Conservation (phyloP, 805 yeast species). For the Metschnikowia orientalis region DNA sequence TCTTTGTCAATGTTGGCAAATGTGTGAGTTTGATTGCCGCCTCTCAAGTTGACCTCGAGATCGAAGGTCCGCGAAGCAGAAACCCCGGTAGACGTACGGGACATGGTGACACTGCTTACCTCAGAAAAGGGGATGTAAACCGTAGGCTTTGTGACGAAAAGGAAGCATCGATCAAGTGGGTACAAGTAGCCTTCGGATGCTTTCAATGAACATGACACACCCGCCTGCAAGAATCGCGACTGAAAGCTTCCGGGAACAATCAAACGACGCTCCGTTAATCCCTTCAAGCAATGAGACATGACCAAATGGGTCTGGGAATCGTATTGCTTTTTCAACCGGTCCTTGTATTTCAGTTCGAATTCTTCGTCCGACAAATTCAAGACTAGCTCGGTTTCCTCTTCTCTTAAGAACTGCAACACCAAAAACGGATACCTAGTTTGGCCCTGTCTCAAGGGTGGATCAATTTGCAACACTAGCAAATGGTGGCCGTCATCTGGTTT, state of each 20-base stretch:
- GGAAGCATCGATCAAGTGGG: constrained; percentile 85
- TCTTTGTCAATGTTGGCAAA: constrained; percentile 88
- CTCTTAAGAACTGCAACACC: constrained; percentile 82
- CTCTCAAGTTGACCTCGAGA: constrained; percentile 68
- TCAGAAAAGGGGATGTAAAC: constrained; percentile 86
- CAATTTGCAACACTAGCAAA: constrained; percentile 81
- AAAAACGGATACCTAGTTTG: constrained; percentile 94
- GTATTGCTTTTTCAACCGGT: constrained; percentile 66
- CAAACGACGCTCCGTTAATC: constrained; percentile 81
- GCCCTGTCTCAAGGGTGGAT: constrained; percentile 97
- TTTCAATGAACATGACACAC: constrained; percentile 85
- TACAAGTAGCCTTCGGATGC: constrained; percentile 93
- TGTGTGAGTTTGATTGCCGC: constrained; percentile 62
- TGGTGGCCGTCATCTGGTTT: constrained; percentile 93
- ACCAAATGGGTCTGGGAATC: constrained; percentile 86
- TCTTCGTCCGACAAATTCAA: constrained; percentile 81
- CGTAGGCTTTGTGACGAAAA: constrained; percentile 92
- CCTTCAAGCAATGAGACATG: constrained; percentile 81
- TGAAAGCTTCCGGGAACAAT: constrained; percentile 79
- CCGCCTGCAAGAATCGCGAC: constrained; percentile 75
- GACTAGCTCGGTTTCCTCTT: constrained; percentile 89
- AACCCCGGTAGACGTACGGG: constrained; percentile 78
- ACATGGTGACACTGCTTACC: constrained; percentile 68
- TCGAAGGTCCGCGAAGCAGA: constrained; percentile 89
- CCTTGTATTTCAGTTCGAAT: constrained; percentile 69